phyloP scores from a whole-genome alignment of 2,329 filamentous ascomycete species.

The Claviceps cyperi region DNA sequence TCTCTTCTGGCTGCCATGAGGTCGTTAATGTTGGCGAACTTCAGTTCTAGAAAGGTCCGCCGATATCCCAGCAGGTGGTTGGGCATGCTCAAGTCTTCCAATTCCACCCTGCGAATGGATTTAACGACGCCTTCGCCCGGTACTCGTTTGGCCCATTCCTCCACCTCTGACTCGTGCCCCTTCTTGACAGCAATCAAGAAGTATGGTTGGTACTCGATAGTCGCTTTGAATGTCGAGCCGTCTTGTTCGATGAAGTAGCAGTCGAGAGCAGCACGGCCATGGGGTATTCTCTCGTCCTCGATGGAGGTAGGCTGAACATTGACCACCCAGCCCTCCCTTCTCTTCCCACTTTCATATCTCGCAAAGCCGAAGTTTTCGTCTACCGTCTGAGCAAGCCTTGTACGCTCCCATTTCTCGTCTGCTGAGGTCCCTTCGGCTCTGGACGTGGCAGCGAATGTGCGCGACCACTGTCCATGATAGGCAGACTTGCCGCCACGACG shows the following conservation, averaged over 20 bases:
- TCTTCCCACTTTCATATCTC: conserved; percentile 76
- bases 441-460: conserved; percentile 67
- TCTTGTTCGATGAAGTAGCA: conserved; percentile 95
- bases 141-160: conserved; percentile 81
- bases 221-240: conserved; percentile 84
- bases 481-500: conserved; percentile 53
- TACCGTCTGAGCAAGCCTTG: conserved; percentile 69
- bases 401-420: conserved; percentile 84
- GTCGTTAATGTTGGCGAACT: conserved; percentile 77
- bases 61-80: conserved; percentile 90
- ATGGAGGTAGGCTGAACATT: conserved; percentile 87
- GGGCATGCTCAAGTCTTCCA: conserved; percentile 87
- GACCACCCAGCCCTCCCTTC: conserved; percentile 77
- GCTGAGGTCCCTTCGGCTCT: conserved; percentile 75
- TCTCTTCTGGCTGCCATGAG: conserved; percentile 71
- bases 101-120: conserved; percentile 61
- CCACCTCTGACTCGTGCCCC: conserved; percentile 80
- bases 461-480: conserved; percentile 54
- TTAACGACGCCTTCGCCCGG: conserved; percentile 71
- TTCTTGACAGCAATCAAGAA: conserved; percentile 84
- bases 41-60: conserved; percentile 73
- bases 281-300: conserved; percentile 69
- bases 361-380: conserved; percentile 92
- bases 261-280: conserved; percentile 80
- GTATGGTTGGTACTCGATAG: conserved; percentile 91